Conservation (phyloP, 495 filamentous ascomycete genomes). For the Aspergillus ostianus region DNA sequence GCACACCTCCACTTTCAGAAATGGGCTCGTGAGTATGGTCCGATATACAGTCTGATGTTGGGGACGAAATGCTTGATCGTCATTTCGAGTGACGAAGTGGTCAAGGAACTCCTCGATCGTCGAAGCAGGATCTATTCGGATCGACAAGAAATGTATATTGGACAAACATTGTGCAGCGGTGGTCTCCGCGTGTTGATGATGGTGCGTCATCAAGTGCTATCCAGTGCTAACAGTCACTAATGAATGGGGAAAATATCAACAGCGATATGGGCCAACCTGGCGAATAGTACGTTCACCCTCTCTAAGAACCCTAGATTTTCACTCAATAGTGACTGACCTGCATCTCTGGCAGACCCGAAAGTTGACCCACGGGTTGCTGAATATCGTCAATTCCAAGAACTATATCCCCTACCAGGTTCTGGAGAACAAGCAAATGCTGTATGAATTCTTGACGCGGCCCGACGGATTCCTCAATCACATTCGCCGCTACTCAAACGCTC, state of each 20-base stretch:
- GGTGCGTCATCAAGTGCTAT: slow-evolving; percentile 14
- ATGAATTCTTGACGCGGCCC: slow-evolving; percentile 30
- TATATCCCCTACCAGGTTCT: slow-evolving; percentile 44
- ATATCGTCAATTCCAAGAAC: slow-evolving; percentile 31
- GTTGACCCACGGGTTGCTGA: slow-evolving; percentile 34
- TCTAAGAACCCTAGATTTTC: background rate
- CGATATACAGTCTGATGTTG: slow-evolving; percentile 59
- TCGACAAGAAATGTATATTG: slow-evolving; percentile 49
- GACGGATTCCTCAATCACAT: slow-evolving; percentile 48
- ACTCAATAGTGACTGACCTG: background rate
- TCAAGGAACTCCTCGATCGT: slow-evolving; percentile 59
- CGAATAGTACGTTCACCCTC: background rate
- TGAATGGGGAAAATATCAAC: too few species aligned
- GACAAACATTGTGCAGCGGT: slow-evolving; percentile 35
- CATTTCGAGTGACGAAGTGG: slow-evolving; percentile 56
- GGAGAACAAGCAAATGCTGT: slow-evolving; percentile 32
- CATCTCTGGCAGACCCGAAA: slow-evolving; percentile 22
- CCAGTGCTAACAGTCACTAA: too few species aligned
- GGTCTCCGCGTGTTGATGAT: slow-evolving; percentile 33
- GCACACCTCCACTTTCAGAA: slow-evolving; percentile 50
- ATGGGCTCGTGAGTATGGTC: slow-evolving; percentile 62
- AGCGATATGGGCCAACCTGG: slow-evolving; percentile 2
- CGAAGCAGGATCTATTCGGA: slow-evolving; percentile 60
- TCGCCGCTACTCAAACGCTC: slow-evolving; percentile 51
- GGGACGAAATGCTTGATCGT: slow-evolving; percentile 58